Evolutionary conservation across 108 stramenopile genomes (phyloP).

Genomic region (Skeletonema tropicum): DNA sequence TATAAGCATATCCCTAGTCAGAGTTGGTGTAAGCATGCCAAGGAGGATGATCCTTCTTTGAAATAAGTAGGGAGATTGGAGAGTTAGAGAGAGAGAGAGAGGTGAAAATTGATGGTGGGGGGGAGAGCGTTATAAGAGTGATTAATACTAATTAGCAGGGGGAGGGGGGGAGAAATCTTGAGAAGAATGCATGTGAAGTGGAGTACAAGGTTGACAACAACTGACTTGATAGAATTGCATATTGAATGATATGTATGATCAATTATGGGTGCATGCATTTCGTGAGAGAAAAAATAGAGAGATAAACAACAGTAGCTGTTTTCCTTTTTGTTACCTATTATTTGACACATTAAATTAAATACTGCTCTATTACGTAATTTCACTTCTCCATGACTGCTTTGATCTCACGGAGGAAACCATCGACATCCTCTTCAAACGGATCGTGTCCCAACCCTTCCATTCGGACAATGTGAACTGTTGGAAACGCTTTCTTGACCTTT

Average conservation of each 20-base stretch:
- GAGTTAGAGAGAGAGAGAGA: background rate
- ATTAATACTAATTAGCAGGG: background rate
- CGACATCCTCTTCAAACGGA: constrained; percentile 82
- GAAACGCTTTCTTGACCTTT: constrained; percentile 31
- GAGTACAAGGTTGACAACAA: too few species aligned
- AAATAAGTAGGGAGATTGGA: constrained; percentile 12
- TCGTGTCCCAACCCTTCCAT: constrained; percentile 79
- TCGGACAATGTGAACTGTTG: constrained; percentile 26
- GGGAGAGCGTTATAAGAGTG: too few species aligned
- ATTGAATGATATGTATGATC: background rate
- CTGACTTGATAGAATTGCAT: too few species aligned
- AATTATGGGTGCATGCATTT: background rate
- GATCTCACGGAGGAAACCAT: constrained; percentile 42
- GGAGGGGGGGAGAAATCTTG: background rate
- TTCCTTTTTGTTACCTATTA: background rate
- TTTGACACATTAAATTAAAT: background rate
- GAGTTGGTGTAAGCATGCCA: constrained; percentile 57
- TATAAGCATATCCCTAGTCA: constrained; percentile 53
- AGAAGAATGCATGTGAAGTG: too few species aligned
- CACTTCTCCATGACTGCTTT: background rate
- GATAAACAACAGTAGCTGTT: background rate
- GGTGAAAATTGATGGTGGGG: background rate
- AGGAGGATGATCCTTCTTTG: constrained; percentile 59
- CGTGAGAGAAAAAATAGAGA: background rate
- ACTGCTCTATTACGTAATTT: background rate